Evolutionary conservation across 257 asterid genomes (phyloP), one percentile per base, ranked within the genome.

Genomic region (Fraxinus pennsylvanica): DNA sequence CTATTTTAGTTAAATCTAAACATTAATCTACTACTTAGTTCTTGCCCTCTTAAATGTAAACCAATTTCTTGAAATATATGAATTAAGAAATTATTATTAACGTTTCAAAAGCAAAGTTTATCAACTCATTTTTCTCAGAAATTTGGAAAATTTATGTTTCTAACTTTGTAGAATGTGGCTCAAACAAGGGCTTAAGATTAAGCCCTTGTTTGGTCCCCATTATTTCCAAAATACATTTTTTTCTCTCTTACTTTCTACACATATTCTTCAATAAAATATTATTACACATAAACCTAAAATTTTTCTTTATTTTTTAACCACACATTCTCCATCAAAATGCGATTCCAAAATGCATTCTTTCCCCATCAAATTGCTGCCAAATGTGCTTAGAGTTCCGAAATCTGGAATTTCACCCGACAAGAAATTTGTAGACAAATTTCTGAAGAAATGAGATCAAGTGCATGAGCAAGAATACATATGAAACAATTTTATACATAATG

Each of bases 371-470:
- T 80, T 82, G 81, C 77, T 84, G 39, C 94, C 89, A 30, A 95
- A 95, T 54, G 92, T 90, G 94, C 97, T 92, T 35, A 95, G 90
- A 21, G 85, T 90, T 80, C 99, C 99, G 81, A 95, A 82, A 82
- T 95, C 92, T 6, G 99, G 99, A 52, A 95, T 92, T 91, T 93
- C 97, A 71, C 99, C 99, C 3, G 97, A 88, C 84, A 95, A 86
- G 88, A 92, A 95, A 83, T 95, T 95, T 68, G 97, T 81, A 6
- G 99, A 95, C 90, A 95, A 78, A 79, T 95, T 95, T 74, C 99
- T 95, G 88, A 25, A 78, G 59, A 71, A 29, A 74, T 39, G 39
- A 25, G 59, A 80, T 22, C 1, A 69, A 25, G 32, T 21, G 71
- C 74, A 54, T 59, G 21, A 12, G 14, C 19, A 9, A 43, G 38